phyloP scores from a whole-genome alignment of 2,329 filamentous ascomycete genomes.

The Venturia nashicola region DNA sequence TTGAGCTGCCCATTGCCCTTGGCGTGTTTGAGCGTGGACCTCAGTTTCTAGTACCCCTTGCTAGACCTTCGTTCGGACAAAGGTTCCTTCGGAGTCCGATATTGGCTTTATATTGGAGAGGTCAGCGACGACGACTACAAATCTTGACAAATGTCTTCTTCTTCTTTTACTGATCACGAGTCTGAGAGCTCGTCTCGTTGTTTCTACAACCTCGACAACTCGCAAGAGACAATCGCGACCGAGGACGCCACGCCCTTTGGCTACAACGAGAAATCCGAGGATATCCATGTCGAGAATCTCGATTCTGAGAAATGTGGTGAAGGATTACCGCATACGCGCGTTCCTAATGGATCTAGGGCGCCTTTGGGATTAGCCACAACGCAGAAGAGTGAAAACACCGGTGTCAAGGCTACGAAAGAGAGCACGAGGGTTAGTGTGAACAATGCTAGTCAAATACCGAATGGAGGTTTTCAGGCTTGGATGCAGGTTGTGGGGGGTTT shows the following conservation, averaged over 20 bases:
- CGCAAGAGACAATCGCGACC: background rate
- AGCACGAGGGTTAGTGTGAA: conserved; percentile 18
- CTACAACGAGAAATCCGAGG: background rate
- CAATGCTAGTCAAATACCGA: conserved; percentile 30
- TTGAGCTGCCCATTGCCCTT: background rate
- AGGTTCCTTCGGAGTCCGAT: too few species aligned
- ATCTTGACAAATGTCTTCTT: background rate
- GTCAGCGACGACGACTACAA: too few species aligned
- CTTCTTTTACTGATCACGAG: background rate
- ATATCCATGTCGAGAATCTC: background rate
- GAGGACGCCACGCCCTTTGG: background rate
- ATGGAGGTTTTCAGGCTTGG: conserved; percentile 36
- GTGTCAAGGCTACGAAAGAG: background rate
- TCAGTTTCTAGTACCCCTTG: background rate
- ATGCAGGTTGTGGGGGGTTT: conserved; percentile 36
- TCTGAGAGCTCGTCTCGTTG: background rate
- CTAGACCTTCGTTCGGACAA: background rate
- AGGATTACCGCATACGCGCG: background rate
- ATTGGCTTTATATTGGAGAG: too few species aligned
- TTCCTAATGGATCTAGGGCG: background rate
- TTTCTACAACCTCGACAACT: too few species aligned
- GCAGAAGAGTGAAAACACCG: background rate
- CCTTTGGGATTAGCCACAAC: background rate
- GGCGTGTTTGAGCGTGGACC: background rate
- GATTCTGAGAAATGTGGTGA: background rate